Evolutionary conservation across 352 stramenopile genomes (phyloP).

Genomic region (Globisporangium mamillatum): DNA sequence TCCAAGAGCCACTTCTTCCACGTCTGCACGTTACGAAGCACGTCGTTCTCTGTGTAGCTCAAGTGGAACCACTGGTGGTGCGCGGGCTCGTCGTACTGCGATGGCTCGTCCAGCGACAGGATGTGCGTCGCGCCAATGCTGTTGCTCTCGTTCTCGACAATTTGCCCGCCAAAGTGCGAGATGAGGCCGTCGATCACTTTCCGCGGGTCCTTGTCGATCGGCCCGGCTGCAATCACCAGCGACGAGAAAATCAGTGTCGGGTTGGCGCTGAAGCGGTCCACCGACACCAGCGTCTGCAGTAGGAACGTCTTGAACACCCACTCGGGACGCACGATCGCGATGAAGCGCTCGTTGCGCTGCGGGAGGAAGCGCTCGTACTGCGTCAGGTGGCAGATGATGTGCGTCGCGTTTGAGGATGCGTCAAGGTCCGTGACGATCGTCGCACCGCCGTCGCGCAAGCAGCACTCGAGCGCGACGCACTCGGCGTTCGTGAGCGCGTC

Average conservation of each 20-base stretch:
- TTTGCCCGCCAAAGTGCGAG: conserved; percentile 76
- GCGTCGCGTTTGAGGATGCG: conserved; percentile 34
- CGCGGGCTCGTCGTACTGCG: conserved; percentile 26
- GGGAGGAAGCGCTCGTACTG: conserved; percentile 47
- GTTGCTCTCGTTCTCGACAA: conserved; percentile 52
- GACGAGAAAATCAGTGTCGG: conserved; percentile 74
- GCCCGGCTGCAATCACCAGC: conserved; percentile 62
- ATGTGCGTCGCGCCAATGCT: conserved; percentile 64
- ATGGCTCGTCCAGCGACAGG: conserved; percentile 55
- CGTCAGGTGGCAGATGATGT: conserved; percentile 69
- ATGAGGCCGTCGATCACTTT: conserved; percentile 83
- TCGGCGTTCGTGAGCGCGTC: conserved; percentile 37
- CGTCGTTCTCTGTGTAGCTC: conserved; percentile 41
- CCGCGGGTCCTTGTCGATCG: conserved; percentile 75
- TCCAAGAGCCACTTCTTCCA: conserved; percentile 47
- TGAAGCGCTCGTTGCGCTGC: conserved; percentile 61
- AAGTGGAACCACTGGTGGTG: conserved; percentile 44
- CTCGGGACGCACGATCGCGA: conserved; percentile 69
- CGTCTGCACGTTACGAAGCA: conserved; percentile 31
- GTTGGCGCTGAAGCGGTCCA: conserved; percentile 77
- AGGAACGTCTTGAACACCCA: conserved; percentile 80
- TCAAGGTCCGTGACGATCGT: conserved; percentile 33
- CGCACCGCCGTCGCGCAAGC: conserved; percentile 62
- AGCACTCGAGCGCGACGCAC: conserved; percentile 49
- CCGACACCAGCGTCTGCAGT: conserved; percentile 55